A percentile compares a stretch with the other conserved stretches of the same genome.
phyloP scores from a whole-genome alignment of 257 asterid species.

The Fraxinus cuspidata region DNA sequence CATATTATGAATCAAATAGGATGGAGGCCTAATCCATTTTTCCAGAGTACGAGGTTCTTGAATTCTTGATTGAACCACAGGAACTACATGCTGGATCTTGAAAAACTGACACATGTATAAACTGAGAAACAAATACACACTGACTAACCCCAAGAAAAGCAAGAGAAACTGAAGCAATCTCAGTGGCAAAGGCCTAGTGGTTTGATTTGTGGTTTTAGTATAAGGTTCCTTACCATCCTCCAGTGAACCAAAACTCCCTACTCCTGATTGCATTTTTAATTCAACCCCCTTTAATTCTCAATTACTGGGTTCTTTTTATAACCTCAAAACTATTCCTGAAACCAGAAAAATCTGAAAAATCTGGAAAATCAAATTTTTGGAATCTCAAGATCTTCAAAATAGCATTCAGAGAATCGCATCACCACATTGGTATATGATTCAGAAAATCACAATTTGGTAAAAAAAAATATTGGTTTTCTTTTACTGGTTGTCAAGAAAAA shows the following conservation, averaged over 20 bases:
- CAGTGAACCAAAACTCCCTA: conserved; percentile 57
- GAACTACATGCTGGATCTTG: conserved; percentile 49
- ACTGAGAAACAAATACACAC: conserved; percentile 59
- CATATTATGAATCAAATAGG: conserved; percentile 46
- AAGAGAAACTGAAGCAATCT: conserved; percentile 66
- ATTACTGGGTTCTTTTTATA: too few relatives aligned
- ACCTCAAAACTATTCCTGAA: conserved; percentile 26
- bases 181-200: conserved; percentile 60
- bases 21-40: conserved; percentile 51
- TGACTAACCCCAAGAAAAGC: conserved; percentile 66
- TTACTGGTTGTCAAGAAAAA: conserved; percentile 20
- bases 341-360: conserved; percentile 16
- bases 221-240: conserved; percentile 68
- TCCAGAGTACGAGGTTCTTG: conserved; percentile 40
- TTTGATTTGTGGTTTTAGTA: conserved; percentile 38
- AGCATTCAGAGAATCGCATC: conserved; percentile 15
- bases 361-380: conserved; percentile 10
- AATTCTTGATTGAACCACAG: conserved; percentile 39
- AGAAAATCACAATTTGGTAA: conserved; percentile 17
- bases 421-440: conserved; percentile 11
- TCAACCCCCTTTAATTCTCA: background rate
- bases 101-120: conserved; percentile 54
- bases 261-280: conserved; percentile 62
- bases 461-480: conserved; percentile 10
- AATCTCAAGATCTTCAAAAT: conserved; percentile 1